Evolutionary conservation across 371 early-diverging fungal genomes (phyloP).

Genomic region (Apophysomyces elegans): DNA sequence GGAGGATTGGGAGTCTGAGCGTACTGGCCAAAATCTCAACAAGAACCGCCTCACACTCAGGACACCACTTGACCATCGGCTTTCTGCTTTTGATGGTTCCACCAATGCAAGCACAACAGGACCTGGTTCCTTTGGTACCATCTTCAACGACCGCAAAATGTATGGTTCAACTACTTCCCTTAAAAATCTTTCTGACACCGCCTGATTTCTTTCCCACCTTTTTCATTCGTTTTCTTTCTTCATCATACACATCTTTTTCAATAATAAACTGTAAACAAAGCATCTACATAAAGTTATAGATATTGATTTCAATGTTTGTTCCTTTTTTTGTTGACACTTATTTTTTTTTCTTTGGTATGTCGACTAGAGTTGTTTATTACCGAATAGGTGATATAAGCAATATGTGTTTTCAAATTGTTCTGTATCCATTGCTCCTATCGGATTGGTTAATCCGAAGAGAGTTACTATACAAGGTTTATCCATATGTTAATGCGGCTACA

Average conservation of each 20-base stretch:
- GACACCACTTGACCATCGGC: slow-evolving; percentile 33
- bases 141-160: slow-evolving; percentile 57
- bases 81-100: slow-evolving; percentile 35
- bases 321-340: background rate
- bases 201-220: background rate
- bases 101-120: slow-evolving; percentile 20
- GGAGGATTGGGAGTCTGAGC: slow-evolving; percentile 77
- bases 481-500: no score
- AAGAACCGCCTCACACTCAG: slow-evolving; percentile 39
- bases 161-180: slow-evolving; percentile 38
- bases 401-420: background rate
- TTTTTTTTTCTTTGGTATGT: no score
- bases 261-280: slow-evolving; percentile 11
- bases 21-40: slow-evolving; percentile 44
- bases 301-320: background rate
- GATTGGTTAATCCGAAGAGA: no score
- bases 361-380: background rate
- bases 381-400: background rate
- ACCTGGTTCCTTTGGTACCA: slow-evolving; percentile 43
- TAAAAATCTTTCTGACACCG: background rate
- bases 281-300: slow-evolving; percentile 2
- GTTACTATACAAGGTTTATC: no score
- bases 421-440: no score
- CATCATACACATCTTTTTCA: background rate
- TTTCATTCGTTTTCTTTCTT: slow-evolving; percentile 2